Conservation (phyloP, 2,329 filamentous ascomycete species). For the Pochonia chlamydosporia region DNA sequence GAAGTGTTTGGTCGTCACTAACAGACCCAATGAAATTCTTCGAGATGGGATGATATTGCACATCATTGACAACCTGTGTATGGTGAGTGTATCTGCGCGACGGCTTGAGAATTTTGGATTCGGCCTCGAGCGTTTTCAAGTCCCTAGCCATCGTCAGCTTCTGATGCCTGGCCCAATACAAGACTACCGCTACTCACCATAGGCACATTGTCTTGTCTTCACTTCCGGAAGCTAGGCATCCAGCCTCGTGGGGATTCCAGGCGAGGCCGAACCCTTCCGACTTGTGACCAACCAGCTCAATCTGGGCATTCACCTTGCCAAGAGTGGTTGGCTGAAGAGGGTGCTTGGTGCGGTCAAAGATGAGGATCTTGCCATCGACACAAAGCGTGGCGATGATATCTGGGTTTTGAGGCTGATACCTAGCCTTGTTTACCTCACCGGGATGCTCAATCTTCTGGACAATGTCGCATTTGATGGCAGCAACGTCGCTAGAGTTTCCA, state of each 20-base stretch:
- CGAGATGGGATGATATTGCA: conserved; percentile 88
- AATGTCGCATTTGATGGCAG: conserved; percentile 79
- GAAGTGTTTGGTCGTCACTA: conserved; percentile 89
- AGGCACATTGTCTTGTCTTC: conserved; percentile 88
- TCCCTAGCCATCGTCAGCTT: conserved; percentile 51
- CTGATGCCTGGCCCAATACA: not conserved
- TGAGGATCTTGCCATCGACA: conserved; percentile 77
- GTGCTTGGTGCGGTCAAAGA: conserved; percentile 96
- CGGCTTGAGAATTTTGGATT: conserved; percentile 65
- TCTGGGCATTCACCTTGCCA: conserved; percentile 71
- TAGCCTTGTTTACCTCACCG: conserved; percentile 95
- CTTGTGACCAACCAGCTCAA: conserved; percentile 78
- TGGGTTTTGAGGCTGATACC: conserved; percentile 95
- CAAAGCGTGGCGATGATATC: conserved; percentile 94
- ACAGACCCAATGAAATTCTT: conserved; percentile 84
- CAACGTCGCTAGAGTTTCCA: conserved; percentile 65
- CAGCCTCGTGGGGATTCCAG: conserved; percentile 83
- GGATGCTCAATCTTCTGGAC: conserved; percentile 96
- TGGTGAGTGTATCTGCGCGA: conserved; percentile 80
- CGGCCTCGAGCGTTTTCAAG: conserved; percentile 66
- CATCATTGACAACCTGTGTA: conserved; percentile 88
- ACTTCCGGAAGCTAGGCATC: conserved; percentile 81
- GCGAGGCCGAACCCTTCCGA: conserved; percentile 87
- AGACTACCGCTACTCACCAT: conserved; percentile 53
- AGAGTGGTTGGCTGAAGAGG: conserved; percentile 59